Percentiles rank a stretch among this genome's conserved stretches.
Evolutionary conservation across 352 stramenopile genomes (phyloP).

Genomic region (Phytopythium sindhum): DNA sequence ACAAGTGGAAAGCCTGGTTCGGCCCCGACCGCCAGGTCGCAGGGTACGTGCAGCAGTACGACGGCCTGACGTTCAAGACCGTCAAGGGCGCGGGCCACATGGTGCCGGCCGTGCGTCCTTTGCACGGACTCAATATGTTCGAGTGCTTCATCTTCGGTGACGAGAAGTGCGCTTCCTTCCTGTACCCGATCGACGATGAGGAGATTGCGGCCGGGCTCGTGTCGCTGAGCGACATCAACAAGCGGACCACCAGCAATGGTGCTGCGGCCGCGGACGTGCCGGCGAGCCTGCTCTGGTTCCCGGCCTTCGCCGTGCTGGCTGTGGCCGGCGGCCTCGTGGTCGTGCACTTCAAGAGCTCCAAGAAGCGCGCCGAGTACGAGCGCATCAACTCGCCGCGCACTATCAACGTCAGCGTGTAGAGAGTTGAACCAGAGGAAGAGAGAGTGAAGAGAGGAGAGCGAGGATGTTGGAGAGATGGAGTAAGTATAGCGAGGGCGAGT

Average conservation of each 20-base stretch:
- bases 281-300: conserved; percentile 17
- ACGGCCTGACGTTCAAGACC: conserved; percentile 87
- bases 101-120: conserved; percentile 72
- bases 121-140: conserved; percentile 77
- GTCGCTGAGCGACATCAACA: not conserved
- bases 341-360: conserved; percentile 37
- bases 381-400: conserved; percentile 28
- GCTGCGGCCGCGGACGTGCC: conserved; percentile 3
- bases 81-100: conserved; percentile 92
- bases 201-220: conserved; percentile 46
- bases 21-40: conserved; percentile 81
- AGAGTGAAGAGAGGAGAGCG: not conserved
- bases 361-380: conserved; percentile 44
- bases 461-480: not conserved
- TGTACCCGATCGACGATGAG: conserved; percentile 65
- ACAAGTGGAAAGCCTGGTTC: conserved; percentile 67
- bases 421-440: too few relatives aligned
- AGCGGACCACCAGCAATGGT: conserved; percentile 4
- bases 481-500: not conserved
- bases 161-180: conserved; percentile 46
- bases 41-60: conserved; percentile 85
- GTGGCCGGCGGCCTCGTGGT: conserved; percentile 26
- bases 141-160: conserved; percentile 80
- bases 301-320: conserved; percentile 22
- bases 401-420: conserved; percentile 1